These are phyloP conservation scores for Angomonas desouzai DNA, from an alignment of 208 protist genomes.

Conservation along the genomic window DNA sequence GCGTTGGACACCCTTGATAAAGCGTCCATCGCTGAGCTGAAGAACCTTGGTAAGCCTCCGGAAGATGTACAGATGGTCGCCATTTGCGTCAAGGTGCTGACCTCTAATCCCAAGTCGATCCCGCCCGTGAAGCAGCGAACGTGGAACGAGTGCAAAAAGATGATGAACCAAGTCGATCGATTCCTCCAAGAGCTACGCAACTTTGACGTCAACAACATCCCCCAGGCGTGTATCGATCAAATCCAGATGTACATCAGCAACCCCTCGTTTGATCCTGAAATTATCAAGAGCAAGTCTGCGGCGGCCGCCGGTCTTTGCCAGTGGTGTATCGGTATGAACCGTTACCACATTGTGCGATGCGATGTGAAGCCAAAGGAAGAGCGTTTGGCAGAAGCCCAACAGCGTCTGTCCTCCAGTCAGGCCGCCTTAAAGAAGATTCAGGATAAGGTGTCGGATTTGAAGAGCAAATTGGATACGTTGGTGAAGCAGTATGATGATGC, in stretches of 20 bases:
- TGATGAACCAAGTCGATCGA: conserved; percentile 95
- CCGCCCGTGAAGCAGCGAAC: conserved; percentile 86
- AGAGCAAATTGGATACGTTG: conserved; percentile 91
- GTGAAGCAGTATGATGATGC: conserved; percentile 94
- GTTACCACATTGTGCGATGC: conserved; percentile 95
- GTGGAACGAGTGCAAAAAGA: conserved; percentile 97
- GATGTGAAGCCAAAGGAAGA: conserved; percentile 97
- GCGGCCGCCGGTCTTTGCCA: conserved; percentile 97
- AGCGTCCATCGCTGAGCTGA: conserved; percentile 95
- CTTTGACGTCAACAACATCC: conserved; percentile 96
- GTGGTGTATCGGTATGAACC: conserved; percentile 96
- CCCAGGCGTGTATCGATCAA: conserved; percentile 93
- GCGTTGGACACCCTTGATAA: conserved; percentile 98
- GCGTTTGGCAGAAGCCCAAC: conserved; percentile 88
- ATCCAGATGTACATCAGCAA: conserved; percentile 92
- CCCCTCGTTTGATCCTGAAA: conserved; percentile 88
- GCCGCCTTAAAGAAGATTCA: conserved; percentile 92
- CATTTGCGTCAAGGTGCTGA: conserved; percentile 94
- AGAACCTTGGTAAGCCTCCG: conserved; percentile 96
- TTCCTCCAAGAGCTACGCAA: conserved; percentile 92
- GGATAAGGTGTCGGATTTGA: conserved; percentile 93
- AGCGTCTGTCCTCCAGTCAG: conserved; percentile 84
- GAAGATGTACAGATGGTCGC: conserved; percentile 95
- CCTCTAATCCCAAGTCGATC: conserved; percentile 88
- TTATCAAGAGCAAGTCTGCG: conserved; percentile 91